These are phyloP conservation scores for Sedum album DNA, from an alignment of 164 flowering plant genomes.

Conservation along the genomic window DNA sequence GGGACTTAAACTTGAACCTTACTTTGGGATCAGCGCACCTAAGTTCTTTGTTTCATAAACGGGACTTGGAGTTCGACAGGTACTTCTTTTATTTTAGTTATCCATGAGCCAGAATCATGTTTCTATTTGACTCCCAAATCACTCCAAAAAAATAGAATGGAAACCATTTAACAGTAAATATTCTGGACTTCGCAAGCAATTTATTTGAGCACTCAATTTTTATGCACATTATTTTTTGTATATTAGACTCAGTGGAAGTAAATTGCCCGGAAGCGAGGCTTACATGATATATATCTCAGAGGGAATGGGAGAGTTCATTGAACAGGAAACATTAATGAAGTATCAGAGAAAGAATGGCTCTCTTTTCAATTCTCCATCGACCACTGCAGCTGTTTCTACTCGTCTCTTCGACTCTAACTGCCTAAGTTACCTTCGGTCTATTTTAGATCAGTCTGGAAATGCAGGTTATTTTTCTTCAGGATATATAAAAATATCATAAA, in stretches of 20 bases:
- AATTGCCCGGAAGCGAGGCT: slow-evolving; percentile 29
- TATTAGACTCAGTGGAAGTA: slow-evolving; percentile 21
- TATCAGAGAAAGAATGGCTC: slow-evolving; percentile 71
- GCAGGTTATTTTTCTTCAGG: slow-evolving; percentile 37
- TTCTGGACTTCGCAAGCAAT: background rate
- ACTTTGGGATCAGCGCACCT: slow-evolving; percentile 23
- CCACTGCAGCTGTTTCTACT: slow-evolving; percentile 67
- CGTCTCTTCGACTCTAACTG: slow-evolving; percentile 37
- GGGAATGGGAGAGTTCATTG: slow-evolving; percentile 46
- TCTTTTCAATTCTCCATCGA: slow-evolving; percentile 32
- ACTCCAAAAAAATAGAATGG: background rate
- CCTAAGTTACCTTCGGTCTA: slow-evolving; percentile 42
- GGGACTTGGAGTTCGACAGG: slow-evolving; percentile 60
- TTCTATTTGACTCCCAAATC: background rate
- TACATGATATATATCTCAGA: slow-evolving; percentile 73
- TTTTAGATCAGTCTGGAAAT: slow-evolving; percentile 43
- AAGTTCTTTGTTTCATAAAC: slow-evolving; percentile 33
- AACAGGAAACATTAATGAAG: slow-evolving; percentile 56
- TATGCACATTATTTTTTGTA: background rate
- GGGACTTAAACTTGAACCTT: slow-evolving; percentile 39
- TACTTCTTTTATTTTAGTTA: slow-evolving; percentile 14
- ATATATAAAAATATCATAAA: background rate
- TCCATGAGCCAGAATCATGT: background rate
- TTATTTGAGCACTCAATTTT: background rate
- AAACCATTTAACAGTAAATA: background rate